Evolutionary conservation across 352 stramenopile genomes (phyloP).

Genomic region (Phytophthora multivora): DNA sequence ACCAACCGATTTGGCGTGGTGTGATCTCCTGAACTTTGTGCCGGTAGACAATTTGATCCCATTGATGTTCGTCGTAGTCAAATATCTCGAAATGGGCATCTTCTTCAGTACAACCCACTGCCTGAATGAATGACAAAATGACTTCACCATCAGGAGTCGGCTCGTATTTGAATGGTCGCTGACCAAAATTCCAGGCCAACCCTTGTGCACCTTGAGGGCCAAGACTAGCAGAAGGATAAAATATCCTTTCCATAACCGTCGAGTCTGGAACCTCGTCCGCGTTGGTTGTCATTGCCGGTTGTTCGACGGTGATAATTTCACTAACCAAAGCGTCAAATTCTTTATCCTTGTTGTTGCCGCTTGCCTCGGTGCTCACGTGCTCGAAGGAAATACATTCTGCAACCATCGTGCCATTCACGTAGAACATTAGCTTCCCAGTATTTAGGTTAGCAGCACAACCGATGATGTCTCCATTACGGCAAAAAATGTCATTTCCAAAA

Average conservation of each 20-base stretch:
- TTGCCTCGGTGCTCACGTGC: background rate
- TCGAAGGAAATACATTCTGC: slow-evolving; percentile 5
- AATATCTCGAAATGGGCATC: slow-evolving; percentile 65
- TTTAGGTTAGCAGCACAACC: slow-evolving; percentile 47
- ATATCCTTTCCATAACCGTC: background rate
- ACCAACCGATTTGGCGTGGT: slow-evolving; percentile 56
- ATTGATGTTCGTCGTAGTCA: slow-evolving; percentile 50
- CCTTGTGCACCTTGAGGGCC: slow-evolving; percentile 60
- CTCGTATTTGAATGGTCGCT: slow-evolving; percentile 57
- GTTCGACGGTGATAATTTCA: slow-evolving; percentile 44
- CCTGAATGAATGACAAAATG: slow-evolving; percentile 47
- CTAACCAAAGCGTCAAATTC: slow-evolving; percentile 54
- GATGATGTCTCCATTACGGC: slow-evolving; percentile 56
- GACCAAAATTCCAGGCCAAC: slow-evolving; percentile 76
- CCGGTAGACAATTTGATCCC: slow-evolving; percentile 62
- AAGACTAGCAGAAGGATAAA: slow-evolving; percentile 49
- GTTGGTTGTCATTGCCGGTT: background rate
- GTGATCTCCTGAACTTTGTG: slow-evolving; percentile 65
- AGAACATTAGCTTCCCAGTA: slow-evolving; percentile 53
- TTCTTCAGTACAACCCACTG: slow-evolving; percentile 22
- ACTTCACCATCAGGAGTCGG: slow-evolving; percentile 18
- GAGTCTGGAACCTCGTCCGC: background rate
- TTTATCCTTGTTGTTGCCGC: slow-evolving; percentile 10
- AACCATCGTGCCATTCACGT: slow-evolving; percentile 59
- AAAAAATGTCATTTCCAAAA: slow-evolving; percentile 54